A percentile compares a stretch with the other conserved stretches of the same genome.
phyloP scores from a whole-genome alignment of 2,329 filamentous ascomycete species.

The Pseudogymnoascus sp. region DNA sequence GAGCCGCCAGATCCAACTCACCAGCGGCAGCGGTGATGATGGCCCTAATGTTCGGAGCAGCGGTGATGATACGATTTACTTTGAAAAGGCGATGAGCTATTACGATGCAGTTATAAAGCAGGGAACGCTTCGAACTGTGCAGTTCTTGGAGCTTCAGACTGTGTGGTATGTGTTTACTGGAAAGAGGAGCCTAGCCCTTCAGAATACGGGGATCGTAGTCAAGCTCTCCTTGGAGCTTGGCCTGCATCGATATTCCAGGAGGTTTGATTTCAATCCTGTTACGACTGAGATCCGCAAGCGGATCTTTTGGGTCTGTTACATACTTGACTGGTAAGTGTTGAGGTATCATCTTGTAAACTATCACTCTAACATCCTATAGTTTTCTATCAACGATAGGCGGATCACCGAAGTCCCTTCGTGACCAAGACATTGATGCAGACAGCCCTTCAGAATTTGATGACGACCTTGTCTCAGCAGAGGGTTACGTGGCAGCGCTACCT shows the following conservation, averaged over 20 bases:
- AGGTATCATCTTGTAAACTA: neutral
- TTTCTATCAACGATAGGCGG: conserved; percentile 14
- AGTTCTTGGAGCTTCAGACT: conserved; percentile 14
- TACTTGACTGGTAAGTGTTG: conserved; percentile 14
- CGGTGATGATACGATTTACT: conserved; percentile 14
- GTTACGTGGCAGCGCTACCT: conserved; percentile 12
- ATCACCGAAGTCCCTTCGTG: conserved; percentile 15
- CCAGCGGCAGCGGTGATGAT: conserved; percentile 1
- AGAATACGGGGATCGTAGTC: conserved; percentile 14
- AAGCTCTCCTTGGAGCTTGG: conserved; percentile 15
- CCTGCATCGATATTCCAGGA: conserved; percentile 14
- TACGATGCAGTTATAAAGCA: conserved; percentile 10
- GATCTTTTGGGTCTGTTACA: conserved; percentile 17
- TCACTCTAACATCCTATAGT: neutral
- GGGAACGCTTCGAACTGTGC: conserved; percentile 14
- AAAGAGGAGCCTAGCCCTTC: conserved; percentile 15
- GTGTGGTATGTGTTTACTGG: conserved; percentile 17
- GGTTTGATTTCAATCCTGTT: conserved; percentile 15
- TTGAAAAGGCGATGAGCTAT: conserved; percentile 14
- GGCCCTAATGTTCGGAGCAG: conserved; percentile 13
- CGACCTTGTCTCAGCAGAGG: conserved; percentile 13
- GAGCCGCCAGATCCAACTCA: conserved; percentile 14
- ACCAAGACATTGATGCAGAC: conserved; percentile 13
- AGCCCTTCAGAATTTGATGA: conserved; percentile 15
- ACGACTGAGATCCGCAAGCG: conserved; percentile 15